Percentiles rank a stretch among this genome's conserved stretches.
phyloP scores from a whole-genome alignment of 2,329 filamentous ascomycete genomes.

The Pseudocercospora eumusae region DNA sequence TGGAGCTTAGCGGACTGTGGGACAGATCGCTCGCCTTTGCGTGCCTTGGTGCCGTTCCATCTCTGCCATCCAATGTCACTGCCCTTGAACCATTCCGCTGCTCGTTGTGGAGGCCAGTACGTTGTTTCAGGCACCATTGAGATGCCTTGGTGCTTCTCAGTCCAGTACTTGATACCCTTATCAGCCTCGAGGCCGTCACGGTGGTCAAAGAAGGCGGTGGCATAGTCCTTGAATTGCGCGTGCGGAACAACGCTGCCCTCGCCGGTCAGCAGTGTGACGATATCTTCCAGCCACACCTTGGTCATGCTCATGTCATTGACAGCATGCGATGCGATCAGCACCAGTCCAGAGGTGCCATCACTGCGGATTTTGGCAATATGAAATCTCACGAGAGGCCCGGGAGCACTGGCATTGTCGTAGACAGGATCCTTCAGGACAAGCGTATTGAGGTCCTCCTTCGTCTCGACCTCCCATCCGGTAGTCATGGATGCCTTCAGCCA shows the following conservation, averaged over 20 bases:
- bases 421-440: conserved; percentile 35
- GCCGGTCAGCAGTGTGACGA: conserved; percentile 33
- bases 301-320: conserved; percentile 41
- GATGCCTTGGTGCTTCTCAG: conserved; percentile 35
- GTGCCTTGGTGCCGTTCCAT: conserved; percentile 33
- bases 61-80: conserved; percentile 35
- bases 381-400: conserved; percentile 36
- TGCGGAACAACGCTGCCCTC: conserved; percentile 34
- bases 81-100: conserved; percentile 40
- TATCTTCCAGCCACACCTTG: conserved; percentile 39
- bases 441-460: conserved; percentile 34
- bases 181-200: conserved; percentile 35
- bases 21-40: conserved; percentile 31
- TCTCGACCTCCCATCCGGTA: conserved; percentile 36
- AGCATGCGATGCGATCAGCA: conserved; percentile 37
- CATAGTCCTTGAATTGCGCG: conserved; percentile 38
- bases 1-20: conserved; percentile 30
- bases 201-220: conserved; percentile 37
- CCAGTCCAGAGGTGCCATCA: conserved; percentile 35
- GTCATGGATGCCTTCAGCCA: conserved; percentile 37
- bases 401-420: conserved; percentile 35
- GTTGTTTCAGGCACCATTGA: conserved; percentile 31
- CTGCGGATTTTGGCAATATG: conserved; percentile 34
- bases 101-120: conserved; percentile 37
- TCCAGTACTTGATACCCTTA: conserved; percentile 37